Percentiles rank a stretch among this genome's conserved stretches.
Conservation (phyloP, 2,329 filamentous ascomycete species). For the Fusarium phyllophilum region DNA sequence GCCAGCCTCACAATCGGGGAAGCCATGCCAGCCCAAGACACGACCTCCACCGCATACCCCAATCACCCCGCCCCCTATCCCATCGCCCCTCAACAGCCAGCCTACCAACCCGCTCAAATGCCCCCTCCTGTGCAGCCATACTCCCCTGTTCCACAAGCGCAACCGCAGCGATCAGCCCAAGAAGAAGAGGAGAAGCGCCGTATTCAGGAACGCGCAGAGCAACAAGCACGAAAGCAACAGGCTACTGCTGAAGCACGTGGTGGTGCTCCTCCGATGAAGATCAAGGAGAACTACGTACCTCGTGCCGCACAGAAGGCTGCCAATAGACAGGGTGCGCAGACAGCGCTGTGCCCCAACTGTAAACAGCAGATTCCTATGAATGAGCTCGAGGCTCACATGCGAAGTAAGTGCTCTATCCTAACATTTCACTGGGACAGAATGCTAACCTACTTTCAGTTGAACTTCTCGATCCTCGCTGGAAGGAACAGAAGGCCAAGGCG, state of each 20-base stretch:
- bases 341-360: slow-evolving; percentile 91
- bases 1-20: slow-evolving; percentile 90
- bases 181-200: slow-evolving; percentile 71
- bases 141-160: slow-evolving; percentile 30
- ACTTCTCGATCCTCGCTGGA: slow-evolving; percentile 92
- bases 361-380: slow-evolving; percentile 87
- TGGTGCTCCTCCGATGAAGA: slow-evolving; percentile 79
- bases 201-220: slow-evolving; percentile 71
- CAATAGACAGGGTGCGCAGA: slow-evolving; percentile 71
- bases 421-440: background rate
- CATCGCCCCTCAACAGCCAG: slow-evolving; percentile 51
- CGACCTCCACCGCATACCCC: slow-evolving; percentile 63
- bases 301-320: slow-evolving; percentile 79
- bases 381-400: slow-evolving; percentile 92
- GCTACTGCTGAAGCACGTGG: slow-evolving; percentile 81
- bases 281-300: slow-evolving; percentile 92
- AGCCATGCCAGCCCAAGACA: slow-evolving; percentile 85
- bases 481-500: slow-evolving; percentile 91
- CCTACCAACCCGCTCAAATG: slow-evolving; percentile 49
- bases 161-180: slow-evolving; percentile 53
- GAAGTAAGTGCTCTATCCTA: slow-evolving; percentile 64
- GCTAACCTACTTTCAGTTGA: slow-evolving; percentile 73
- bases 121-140: slow-evolving; percentile 53
- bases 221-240: slow-evolving; percentile 73
- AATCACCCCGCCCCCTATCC: slow-evolving; percentile 52